Conservation (phyloP, 768 basidiomycete species). For the Aureoboletus auriporus region DNA sequence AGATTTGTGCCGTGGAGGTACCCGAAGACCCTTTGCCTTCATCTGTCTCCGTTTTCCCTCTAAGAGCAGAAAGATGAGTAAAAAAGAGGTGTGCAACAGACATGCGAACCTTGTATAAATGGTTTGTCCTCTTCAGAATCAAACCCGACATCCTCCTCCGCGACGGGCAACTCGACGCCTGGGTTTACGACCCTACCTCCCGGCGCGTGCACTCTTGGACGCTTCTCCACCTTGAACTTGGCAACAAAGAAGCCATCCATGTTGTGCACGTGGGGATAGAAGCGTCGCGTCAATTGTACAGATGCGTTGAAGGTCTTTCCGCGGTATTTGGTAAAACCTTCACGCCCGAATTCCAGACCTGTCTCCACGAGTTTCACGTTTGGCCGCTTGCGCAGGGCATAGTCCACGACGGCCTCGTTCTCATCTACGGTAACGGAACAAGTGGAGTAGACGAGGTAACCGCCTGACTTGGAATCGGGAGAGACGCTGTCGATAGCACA, state of each 20-base stretch:
- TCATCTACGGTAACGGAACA: slow-evolving; percentile 98
- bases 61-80: slow-evolving; percentile 23
- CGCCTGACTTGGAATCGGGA: slow-evolving; percentile 86
- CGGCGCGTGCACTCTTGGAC: slow-evolving; percentile 43
- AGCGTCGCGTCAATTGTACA: slow-evolving; percentile 78
- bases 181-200: slow-evolving; percentile 25
- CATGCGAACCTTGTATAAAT: slow-evolving; percentile 71
- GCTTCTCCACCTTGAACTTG: slow-evolving; percentile 92
- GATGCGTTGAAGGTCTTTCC: slow-evolving; percentile 86
- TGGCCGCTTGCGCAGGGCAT: slow-evolving; percentile 91
- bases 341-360: slow-evolving; percentile 88
- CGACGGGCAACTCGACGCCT: slow-evolving; percentile 20
- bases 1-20: slow-evolving; percentile 48
- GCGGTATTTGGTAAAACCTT: slow-evolving; percentile 86
- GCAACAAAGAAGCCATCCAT: slow-evolving; percentile 99
- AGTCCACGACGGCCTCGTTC: slow-evolving; percentile 97
- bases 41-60: slow-evolving; percentile 72
- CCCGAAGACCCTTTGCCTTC: slow-evolving; percentile 72
- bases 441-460: slow-evolving; percentile 95
- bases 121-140: slow-evolving; percentile 72
- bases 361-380: slow-evolving; percentile 91
- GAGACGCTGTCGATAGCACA: slow-evolving; percentile 97
- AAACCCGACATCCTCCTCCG: slow-evolving; percentile 46
- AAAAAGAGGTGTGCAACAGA: not conserved
- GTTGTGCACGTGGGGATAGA: slow-evolving; percentile 97